Evolutionary conservation across 768 basidiomycete species (phyloP).

Genomic region (Tylopilus sp.): DNA sequence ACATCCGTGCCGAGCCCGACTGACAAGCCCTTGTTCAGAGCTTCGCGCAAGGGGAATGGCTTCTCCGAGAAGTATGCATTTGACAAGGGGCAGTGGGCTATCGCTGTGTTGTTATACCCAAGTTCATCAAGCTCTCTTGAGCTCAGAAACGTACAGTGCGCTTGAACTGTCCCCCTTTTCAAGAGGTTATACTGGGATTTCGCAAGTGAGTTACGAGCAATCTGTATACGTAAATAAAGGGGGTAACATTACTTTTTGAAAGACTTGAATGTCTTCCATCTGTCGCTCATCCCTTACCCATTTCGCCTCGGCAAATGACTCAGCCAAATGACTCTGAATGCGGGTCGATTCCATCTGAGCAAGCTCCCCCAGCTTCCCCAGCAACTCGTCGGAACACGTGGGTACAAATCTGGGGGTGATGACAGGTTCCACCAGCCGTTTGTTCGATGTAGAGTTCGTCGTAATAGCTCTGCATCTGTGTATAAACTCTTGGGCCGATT

Average conservation of each 20-base stretch:
- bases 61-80: slow-evolving; percentile 82
- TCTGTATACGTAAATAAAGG: background rate
- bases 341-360: slow-evolving; percentile 43
- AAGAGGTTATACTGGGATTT: slow-evolving; percentile 52
- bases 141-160: slow-evolving; percentile 85
- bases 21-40: slow-evolving; percentile 55
- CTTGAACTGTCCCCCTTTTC: slow-evolving; percentile 68
- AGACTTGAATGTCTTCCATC: slow-evolving; percentile 70
- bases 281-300: slow-evolving; percentile 63
- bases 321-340: slow-evolving; percentile 82
- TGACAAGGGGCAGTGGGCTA: slow-evolving; percentile 88
- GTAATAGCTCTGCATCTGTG: slow-evolving; percentile 42
- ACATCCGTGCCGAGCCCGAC: slow-evolving; percentile 86
- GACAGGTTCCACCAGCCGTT: slow-evolving; percentile 70
- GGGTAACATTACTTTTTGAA: slow-evolving; percentile 52
- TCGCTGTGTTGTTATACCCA: slow-evolving; percentile 46
- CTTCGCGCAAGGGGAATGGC: slow-evolving; percentile 69
- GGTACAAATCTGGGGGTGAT: slow-evolving; percentile 89
- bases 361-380: slow-evolving; percentile 58
- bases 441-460: slow-evolving; percentile 39
- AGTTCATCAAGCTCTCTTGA: slow-evolving; percentile 49
- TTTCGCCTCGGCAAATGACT: slow-evolving; percentile 71
- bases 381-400: slow-evolving; percentile 73
- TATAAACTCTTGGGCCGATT: slow-evolving; percentile 56
- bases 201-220: slow-evolving; percentile 7